phyloP scores from a whole-genome alignment of 2,329 filamentous ascomycete species.

The Phyllosticta citrichinensis region DNA sequence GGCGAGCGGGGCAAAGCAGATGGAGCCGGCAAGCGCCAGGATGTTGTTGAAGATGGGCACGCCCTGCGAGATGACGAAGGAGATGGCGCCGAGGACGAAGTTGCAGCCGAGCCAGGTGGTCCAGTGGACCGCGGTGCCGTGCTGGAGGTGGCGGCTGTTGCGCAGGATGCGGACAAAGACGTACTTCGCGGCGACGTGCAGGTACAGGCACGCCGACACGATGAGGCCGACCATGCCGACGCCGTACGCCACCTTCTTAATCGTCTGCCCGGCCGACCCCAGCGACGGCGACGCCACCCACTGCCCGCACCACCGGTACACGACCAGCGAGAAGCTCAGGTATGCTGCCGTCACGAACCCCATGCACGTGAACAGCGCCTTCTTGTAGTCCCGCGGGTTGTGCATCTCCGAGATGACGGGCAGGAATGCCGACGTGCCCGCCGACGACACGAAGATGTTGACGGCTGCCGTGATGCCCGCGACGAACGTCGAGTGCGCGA shows the following conservation, averaged over 20 bases:
- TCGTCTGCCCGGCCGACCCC: slow-evolving; percentile 35
- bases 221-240: slow-evolving; percentile 43
- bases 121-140: slow-evolving; percentile 39
- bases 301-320: slow-evolving; percentile 41
- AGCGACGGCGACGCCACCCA: slow-evolving; percentile 39
- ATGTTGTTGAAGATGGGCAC: slow-evolving; percentile 47
- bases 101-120: slow-evolving; percentile 38
- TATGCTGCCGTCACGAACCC: slow-evolving; percentile 46
- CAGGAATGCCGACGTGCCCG: slow-evolving; percentile 51
- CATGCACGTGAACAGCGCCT: slow-evolving; percentile 52
- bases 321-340: slow-evolving; percentile 40
- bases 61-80: slow-evolving; percentile 36
- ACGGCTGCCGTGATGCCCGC: slow-evolving; percentile 48
- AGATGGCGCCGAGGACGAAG: slow-evolving; percentile 36
- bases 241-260: slow-evolving; percentile 43
- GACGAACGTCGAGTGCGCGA: slow-evolving; percentile 48
- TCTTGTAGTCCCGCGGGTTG: slow-evolving; percentile 48
- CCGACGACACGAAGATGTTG: slow-evolving; percentile 51
- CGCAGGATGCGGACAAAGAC: slow-evolving; percentile 43
- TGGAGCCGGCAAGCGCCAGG: slow-evolving; percentile 39
- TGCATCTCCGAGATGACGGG: slow-evolving; percentile 58
- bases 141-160: slow-evolving; percentile 36
- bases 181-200: slow-evolving; percentile 43
- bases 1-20: slow-evolving; percentile 44
- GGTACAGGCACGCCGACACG: slow-evolving; percentile 40